A percentile compares a stretch with the other conserved stretches of the same genome.
These are phyloP conservation scores for Eutrema yunnanense DNA, from an alignment of 345 rosid species.

Conservation along the genomic window DNA sequence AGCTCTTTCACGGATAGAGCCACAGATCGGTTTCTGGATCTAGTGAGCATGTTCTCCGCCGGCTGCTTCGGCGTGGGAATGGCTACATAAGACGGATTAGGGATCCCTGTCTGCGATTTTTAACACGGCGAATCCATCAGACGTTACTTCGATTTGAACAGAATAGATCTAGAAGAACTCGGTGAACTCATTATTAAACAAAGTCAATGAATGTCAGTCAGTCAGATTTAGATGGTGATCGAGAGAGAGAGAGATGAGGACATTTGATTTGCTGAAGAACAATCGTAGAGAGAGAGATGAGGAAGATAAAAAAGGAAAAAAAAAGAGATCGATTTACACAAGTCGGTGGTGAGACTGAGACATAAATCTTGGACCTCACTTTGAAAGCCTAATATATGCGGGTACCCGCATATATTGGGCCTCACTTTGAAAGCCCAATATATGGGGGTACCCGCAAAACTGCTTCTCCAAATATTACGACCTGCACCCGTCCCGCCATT, in stretches of 20 bases:
- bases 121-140: conserved; percentile 8
- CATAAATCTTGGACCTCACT: too few species aligned
- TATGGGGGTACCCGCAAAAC: too few species aligned
- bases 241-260: background rate
- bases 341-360: too few species aligned
- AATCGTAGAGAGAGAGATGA: too few species aligned
- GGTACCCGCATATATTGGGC: too few species aligned
- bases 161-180: conserved; percentile 28
- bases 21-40: conserved; percentile 44
- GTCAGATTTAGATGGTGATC: background rate
- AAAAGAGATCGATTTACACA: too few species aligned
- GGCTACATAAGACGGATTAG: conserved; percentile 17
- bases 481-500: too few species aligned
- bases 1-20: conserved; percentile 59
- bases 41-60: conserved; percentile 28
- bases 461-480: too few species aligned
- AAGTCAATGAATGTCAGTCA: background rate
- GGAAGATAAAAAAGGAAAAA: too few species aligned
- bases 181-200: conserved; percentile 30
- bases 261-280: too few species aligned
- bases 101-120: background rate
- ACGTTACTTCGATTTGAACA: conserved; percentile 41
- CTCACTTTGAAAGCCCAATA: too few species aligned
- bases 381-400: too few species aligned
- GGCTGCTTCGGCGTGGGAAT: conserved; percentile 57